Evolutionary conservation across 169 alveolate genomes (phyloP).

Genomic region (Plasmodium vinckei): DNA sequence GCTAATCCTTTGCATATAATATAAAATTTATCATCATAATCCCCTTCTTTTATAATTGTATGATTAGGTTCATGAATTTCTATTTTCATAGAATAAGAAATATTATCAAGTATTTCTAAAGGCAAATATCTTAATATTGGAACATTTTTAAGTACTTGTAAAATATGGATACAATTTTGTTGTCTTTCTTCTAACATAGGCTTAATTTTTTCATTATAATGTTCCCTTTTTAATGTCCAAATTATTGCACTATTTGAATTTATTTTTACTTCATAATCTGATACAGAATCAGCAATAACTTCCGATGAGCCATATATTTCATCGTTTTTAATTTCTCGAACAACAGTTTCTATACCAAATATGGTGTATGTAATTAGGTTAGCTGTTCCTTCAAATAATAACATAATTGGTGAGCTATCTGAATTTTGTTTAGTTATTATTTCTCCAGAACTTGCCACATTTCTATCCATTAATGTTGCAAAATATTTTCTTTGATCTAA

Average conservation of each 20-base stretch:
- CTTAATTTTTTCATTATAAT: conserved; percentile 39
- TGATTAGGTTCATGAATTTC: conserved; percentile 68
- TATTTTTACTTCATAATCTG: conserved; percentile 74
- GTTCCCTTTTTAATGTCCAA: conserved; percentile 47
- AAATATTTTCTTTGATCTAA: conserved; percentile 70
- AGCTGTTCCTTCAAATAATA: conserved; percentile 60
- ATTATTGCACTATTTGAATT: conserved; percentile 34
- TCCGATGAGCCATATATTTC: conserved; percentile 68
- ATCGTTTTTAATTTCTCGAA: conserved; percentile 32
- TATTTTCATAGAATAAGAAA: conserved; percentile 71
- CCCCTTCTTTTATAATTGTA: conserved; percentile 60
- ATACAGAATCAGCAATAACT: conserved; percentile 27
- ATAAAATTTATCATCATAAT: conserved; percentile 70
- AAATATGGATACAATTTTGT: conserved; percentile 56
- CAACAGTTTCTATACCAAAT: conserved; percentile 63
- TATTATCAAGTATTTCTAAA: conserved; percentile 39
- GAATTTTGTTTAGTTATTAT: conserved; percentile 38
- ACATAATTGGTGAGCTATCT: conserved; percentile 39
- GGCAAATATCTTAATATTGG: conserved; percentile 71
- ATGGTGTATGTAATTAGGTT: conserved; percentile 42
- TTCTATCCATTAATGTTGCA: conserved; percentile 71
- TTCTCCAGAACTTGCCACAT: conserved; percentile 16
- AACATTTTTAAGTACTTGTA: conserved; percentile 45
- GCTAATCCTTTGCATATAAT: conserved; percentile 73
- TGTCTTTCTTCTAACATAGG: conserved; percentile 73